Percentiles rank a stretch among this genome's conserved stretches.
These are phyloP conservation scores for Ceratobasidium sp. DNA, from an alignment of 1,284 basidiomycete genomes.

Conservation along the genomic window DNA sequence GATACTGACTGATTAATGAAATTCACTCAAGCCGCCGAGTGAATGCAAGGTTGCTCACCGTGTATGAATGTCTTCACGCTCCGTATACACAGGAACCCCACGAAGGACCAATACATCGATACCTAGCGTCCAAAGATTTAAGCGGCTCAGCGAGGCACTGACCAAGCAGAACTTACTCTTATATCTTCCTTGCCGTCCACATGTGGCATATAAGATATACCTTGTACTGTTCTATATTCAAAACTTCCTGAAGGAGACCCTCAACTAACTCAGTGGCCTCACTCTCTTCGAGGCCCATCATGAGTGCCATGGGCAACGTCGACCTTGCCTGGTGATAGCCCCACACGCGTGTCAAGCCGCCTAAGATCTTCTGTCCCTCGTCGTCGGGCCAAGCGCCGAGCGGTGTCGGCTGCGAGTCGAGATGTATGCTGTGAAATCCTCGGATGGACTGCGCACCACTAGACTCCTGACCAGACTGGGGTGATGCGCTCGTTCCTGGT, in stretches of 20 bases:
- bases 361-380: conserved; percentile 4
- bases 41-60: too few relatives aligned
- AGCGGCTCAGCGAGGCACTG: too few relatives aligned
- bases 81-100: too few relatives aligned
- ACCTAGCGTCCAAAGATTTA: too few relatives aligned
- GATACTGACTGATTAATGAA: too few relatives aligned
- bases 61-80: too few relatives aligned
- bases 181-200: conserved; percentile 10
- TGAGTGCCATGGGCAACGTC: background rate
- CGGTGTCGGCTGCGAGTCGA: background rate
- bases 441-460: background rate
- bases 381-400: conserved; percentile 9
- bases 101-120: too few relatives aligned
- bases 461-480: background rate
- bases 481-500: background rate
- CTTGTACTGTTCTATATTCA: background rate
- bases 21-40: too few relatives aligned
- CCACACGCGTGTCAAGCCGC: background rate
- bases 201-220: background rate
- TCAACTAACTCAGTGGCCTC: background rate
- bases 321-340: background rate
- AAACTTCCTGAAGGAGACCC: background rate
- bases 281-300: background rate
- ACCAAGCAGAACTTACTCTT: background rate
- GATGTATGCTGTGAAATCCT: conserved; percentile 17